Evolutionary conservation across 208 protist species (phyloP).

Genomic region (Crithidia fasciculata): DNA sequence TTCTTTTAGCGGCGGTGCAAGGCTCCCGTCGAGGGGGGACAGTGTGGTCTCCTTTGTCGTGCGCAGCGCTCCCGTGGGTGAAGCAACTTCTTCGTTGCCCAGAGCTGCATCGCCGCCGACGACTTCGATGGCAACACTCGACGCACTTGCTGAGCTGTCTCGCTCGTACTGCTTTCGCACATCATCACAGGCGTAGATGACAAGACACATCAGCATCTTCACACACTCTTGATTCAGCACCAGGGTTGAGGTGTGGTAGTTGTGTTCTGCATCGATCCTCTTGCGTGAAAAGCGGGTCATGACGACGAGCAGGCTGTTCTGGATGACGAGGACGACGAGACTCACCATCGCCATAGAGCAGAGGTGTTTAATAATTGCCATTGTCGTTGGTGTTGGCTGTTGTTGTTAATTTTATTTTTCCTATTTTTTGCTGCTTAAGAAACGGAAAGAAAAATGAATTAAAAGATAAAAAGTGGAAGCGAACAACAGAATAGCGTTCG

Average conservation of each 20-base stretch:
- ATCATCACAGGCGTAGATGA: constrained; percentile 49
- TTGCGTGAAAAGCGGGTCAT: constrained; percentile 72
- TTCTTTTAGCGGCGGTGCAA: too few relatives aligned
- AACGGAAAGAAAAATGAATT: background rate
- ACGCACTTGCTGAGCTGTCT: background rate
- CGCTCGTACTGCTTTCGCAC: constrained; percentile 13
- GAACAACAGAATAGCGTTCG: too few relatives aligned
- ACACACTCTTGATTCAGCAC: constrained; percentile 81
- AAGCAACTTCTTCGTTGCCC: too few relatives aligned
- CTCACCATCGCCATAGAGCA: constrained; percentile 53
- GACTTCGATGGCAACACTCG: too few relatives aligned
- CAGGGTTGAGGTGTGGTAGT: constrained; percentile 71
- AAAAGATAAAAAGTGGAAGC: background rate
- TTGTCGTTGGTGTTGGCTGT: background rate
- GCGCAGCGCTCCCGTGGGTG: too few relatives aligned
- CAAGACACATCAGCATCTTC: constrained; percentile 76
- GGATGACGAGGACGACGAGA: constrained; percentile 75
- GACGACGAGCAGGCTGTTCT: constrained; percentile 79
- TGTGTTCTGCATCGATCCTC: constrained; percentile 31
- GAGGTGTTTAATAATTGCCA: constrained; percentile 14
- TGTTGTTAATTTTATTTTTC: constrained; percentile 1
- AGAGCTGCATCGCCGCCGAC: too few relatives aligned
- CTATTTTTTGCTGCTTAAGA: constrained; percentile 5
- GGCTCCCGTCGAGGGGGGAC: too few relatives aligned
- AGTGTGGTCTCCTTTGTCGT: background rate